Evolutionary conservation across 2,329 filamentous ascomycete genomes (phyloP).

Genomic region (Ustilaginoidea virens): DNA sequence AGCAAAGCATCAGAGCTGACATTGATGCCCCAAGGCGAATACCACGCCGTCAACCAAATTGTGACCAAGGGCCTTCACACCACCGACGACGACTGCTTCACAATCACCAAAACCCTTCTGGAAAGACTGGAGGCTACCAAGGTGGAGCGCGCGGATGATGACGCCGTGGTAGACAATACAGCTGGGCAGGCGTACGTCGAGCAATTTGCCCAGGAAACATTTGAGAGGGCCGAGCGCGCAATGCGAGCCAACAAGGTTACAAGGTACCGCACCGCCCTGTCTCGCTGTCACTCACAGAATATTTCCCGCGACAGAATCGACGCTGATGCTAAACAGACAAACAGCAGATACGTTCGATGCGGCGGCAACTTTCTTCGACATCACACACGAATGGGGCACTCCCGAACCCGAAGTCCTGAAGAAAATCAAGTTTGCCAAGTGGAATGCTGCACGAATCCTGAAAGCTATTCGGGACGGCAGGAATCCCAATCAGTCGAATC

Average conservation of each 20-base stretch:
- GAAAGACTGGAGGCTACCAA: slow-evolving; percentile 62
- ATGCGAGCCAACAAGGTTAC: slow-evolving; percentile 74
- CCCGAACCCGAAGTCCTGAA: slow-evolving; percentile 60
- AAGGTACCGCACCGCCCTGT: slow-evolving; percentile 32
- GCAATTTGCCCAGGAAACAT: slow-evolving; percentile 81
- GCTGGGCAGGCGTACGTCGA: slow-evolving; percentile 87
- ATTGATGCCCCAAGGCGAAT: slow-evolving; percentile 48
- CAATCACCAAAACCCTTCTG: slow-evolving; percentile 73
- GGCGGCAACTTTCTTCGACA: slow-evolving; percentile 79
- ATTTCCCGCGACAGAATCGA: background rate
- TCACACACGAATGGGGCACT: slow-evolving; percentile 70
- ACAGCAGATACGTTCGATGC: slow-evolving; percentile 91
- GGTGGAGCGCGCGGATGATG: slow-evolving; percentile 55
- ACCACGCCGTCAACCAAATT: slow-evolving; percentile 87
- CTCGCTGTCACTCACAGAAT: background rate
- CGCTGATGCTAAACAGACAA: slow-evolving; percentile 37
- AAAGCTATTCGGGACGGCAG: slow-evolving; percentile 83
- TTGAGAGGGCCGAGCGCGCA: slow-evolving; percentile 68
- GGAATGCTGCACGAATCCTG: slow-evolving; percentile 79
- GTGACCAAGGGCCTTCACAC: slow-evolving; percentile 67
- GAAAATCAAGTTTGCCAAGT: slow-evolving; percentile 95
- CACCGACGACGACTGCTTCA: slow-evolving; percentile 58
- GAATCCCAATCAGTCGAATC: slow-evolving; percentile 86
- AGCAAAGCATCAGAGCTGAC: background rate
- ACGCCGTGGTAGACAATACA: slow-evolving; percentile 71